These are phyloP conservation scores for Saccharomycopsis synnaedendra DNA, from an alignment of 805 yeast species.

Conservation along the genomic window DNA sequence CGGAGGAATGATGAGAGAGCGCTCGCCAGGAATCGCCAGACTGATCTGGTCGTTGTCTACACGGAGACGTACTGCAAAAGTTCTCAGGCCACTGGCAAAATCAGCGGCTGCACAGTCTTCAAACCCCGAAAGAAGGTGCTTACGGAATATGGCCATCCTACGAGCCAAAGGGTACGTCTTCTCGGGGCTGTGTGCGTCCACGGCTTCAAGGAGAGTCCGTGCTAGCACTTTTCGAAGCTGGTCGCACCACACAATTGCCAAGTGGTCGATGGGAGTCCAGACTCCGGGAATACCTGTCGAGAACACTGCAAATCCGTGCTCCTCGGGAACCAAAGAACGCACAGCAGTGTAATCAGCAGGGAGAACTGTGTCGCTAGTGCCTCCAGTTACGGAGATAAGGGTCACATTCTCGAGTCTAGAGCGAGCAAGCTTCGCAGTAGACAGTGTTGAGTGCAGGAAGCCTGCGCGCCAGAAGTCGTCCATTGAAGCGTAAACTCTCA, in stretches of 20 bases:
- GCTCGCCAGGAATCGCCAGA: slow-evolving; percentile 15
- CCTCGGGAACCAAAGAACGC: slow-evolving; percentile 56
- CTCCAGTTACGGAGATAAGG: slow-evolving; percentile 83
- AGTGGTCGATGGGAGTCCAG: slow-evolving; percentile 91
- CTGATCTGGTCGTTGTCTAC: slow-evolving; percentile 19
- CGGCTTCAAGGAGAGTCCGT: slow-evolving; percentile 44
- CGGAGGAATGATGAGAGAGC: slow-evolving; percentile 11
- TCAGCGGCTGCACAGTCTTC: slow-evolving; percentile 28
- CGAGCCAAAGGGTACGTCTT: slow-evolving; percentile 41
- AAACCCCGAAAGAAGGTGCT: slow-evolving; percentile 40
- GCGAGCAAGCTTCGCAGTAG: slow-evolving; percentile 25
- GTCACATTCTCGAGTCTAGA: slow-evolving; percentile 46
- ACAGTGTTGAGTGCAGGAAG: slow-evolving; percentile 23
- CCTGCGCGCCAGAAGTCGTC: slow-evolving; percentile 76
- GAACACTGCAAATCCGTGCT: slow-evolving; percentile 73
- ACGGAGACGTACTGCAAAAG: slow-evolving; percentile 17
- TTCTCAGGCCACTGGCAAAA: background rate
- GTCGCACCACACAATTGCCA: slow-evolving; percentile 94
- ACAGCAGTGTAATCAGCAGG: slow-evolving; percentile 87
- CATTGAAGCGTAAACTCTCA: slow-evolving; percentile 59
- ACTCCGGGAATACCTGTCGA: slow-evolving; percentile 83
- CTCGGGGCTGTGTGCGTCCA: slow-evolving; percentile 33
- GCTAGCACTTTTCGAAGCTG: slow-evolving; percentile 64
- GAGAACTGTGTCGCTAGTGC: slow-evolving; percentile 60
- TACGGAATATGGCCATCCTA: slow-evolving; percentile 49